Evolutionary conservation across 2,329 filamentous ascomycete genomes (phyloP).

Genomic region (Cyclaneusma minus): DNA sequence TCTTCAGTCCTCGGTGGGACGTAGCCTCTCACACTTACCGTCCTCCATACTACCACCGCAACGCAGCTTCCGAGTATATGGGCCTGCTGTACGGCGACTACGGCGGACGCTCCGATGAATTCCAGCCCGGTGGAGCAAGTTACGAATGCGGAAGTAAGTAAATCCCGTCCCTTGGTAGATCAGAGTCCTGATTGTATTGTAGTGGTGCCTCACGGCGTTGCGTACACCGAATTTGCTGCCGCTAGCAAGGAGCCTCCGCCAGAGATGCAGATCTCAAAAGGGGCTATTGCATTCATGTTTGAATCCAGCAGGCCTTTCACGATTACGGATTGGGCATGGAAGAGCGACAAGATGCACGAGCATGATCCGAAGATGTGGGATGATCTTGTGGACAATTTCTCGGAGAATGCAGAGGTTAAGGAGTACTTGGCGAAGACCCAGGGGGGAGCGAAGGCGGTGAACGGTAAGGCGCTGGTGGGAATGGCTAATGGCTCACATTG

Average conservation of each 20-base stretch:
- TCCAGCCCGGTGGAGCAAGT: slow-evolving; percentile 28
- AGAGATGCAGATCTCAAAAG: slow-evolving; percentile 27
- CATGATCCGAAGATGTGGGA: slow-evolving; percentile 38
- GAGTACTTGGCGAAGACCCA: no score
- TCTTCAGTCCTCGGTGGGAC: slow-evolving; percentile 52
- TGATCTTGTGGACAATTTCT: slow-evolving; percentile 35
- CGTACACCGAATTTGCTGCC: slow-evolving; percentile 29
- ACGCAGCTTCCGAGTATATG: slow-evolving; percentile 32
- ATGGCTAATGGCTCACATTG: no score
- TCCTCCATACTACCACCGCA: slow-evolving; percentile 40
- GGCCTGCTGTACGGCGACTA: slow-evolving; percentile 25
- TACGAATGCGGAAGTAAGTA: slow-evolving; percentile 21
- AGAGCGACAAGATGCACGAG: slow-evolving; percentile 22
- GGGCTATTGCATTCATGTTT: slow-evolving; percentile 34
- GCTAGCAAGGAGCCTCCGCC: slow-evolving; percentile 29
- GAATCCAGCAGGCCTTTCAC: slow-evolving; percentile 36
- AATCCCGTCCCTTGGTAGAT: not conserved
- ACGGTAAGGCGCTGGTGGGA: no score
- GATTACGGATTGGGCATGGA: slow-evolving; percentile 38
- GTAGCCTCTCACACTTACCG: slow-evolving; percentile 42
- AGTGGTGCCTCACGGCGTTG: no score
- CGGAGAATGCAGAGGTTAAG: no score
- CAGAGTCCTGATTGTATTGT: no score
- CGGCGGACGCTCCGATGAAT: slow-evolving; percentile 26
- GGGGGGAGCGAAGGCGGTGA: no score